A percentile compares a stretch with the other conserved stretches of the same genome.
These are phyloP conservation scores for Picea glauca DNA, from an alignment of 75 land plant species.

Conservation along the genomic window DNA sequence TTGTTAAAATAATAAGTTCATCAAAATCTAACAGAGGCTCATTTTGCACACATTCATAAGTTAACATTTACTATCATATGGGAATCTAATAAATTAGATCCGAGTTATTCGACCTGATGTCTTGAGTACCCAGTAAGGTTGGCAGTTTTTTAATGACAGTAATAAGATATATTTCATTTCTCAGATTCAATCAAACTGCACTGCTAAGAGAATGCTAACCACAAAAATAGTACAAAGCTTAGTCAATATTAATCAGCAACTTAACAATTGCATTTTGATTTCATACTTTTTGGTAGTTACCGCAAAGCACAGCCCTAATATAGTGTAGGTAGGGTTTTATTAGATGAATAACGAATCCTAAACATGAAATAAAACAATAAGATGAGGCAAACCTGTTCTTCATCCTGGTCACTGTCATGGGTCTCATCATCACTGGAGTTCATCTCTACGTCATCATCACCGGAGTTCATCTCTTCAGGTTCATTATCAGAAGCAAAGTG, in stretches of 20 bases:
- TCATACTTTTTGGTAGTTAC: neutral
- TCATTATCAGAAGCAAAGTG: conserved; percentile 8
- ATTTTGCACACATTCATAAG: neutral
- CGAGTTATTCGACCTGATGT: neutral
- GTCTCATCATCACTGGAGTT: too few relatives aligned
- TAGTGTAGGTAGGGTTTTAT: neutral
- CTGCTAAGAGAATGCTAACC: neutral
- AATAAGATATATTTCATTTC: neutral
- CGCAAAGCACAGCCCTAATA: neutral
- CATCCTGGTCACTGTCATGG: neutral
- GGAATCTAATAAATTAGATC: neutral
- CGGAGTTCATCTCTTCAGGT: conserved; percentile 23
- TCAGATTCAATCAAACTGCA: neutral
- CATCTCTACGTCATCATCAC: conserved; percentile 16
- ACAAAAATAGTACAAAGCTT: neutral
- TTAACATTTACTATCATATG: neutral
- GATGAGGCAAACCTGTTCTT: neutral
- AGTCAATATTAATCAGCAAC: neutral
- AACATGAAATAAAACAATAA: neutral
- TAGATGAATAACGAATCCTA: neutral
- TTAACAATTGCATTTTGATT: neutral
- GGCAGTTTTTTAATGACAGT: neutral
- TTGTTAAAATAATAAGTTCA: neutral
- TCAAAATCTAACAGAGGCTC: neutral
- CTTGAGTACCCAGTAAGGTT: neutral